Evolutionary conservation across 306 rosid species (phyloP), one percentile per base, ranked within the genome.

Genomic region (Cucumis cinereus): DNA sequence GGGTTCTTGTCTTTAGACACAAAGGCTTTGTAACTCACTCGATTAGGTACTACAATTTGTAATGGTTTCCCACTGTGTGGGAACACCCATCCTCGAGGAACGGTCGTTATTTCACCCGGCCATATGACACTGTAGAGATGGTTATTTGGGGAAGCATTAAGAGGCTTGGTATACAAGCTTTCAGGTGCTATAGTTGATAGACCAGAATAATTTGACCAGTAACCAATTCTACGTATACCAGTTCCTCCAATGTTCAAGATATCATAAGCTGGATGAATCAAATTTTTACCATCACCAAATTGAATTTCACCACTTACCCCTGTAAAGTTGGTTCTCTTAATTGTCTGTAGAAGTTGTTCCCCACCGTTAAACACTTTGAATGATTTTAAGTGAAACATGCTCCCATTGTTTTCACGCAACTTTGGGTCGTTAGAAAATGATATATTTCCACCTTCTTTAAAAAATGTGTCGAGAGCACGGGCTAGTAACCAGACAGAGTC

Each of bases 401-500:
- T 92, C 72, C 80, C 78, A 69, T 83, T 90, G 22, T 83, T 82
- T 66, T 89, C 82, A 2, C 13, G 81, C 81, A 95, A 80, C 50
- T 36, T 87, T 7, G 96, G 91, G 70, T 95, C 99, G 61, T 20
- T 74, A 23, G 98, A 88, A 86, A 92, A 95, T 40, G 96, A 88
- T 61, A 87, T 59, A 16, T 73, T 82, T 47, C 93, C 90, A 76
- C 98, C 99, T 81, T 90, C 83, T 30, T 80, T 82, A 47, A 90
- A 47, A 38, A 81, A 90, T 52, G 54, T 55, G 73, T 95, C 89
- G 38, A 95, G 86, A 63, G 99, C 97, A 81, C 52, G 88, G 0
- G 99, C 98, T 38, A 85, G 96, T 81, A 95, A 79, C 98, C 95
- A 90, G 68, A 92, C 83, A 16, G 98, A 80, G 76, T 95, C 99